Evolutionary conservation across 2,329 filamentous ascomycete genomes (phyloP), one percentile per base, ranked within the genome.

Genomic region (Pezizomycotina sp.): DNA sequence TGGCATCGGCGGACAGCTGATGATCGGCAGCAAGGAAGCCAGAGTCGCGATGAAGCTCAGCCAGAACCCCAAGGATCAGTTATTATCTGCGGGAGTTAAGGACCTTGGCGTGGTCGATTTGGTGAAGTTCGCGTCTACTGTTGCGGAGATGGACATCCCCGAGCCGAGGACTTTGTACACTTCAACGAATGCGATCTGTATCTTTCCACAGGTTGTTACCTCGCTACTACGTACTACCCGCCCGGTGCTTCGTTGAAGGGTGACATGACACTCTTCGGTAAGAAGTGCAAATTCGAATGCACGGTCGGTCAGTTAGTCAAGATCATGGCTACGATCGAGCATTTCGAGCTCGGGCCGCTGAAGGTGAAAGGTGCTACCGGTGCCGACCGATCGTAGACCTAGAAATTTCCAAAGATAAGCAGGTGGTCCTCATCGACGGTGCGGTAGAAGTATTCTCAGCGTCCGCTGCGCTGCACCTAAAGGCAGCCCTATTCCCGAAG

Each of bases 141-240:
- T 47, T 6, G 31, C 31, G 12, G 37, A 33, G 6, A 25, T 33
- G 15, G 25, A 44, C 14, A 10, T 39, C 14, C 43, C 43, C 13
- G 5, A 14, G 5, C 37, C 41, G 18, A 44, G 19, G 40, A 47
- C 10, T 24, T 48, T 4, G 27, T 48, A 10, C 16, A 32, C 10
- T 42, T 46, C 15, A 33, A 30, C n/a, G 20, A 45, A 16, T 32
- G 41, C 13, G 24, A 21, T 16, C 27, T 46, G 14, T 46, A 48
- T 18, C 28, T 48, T 13, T 46, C 43, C 13, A 37, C 43, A 5
- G 46, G 43, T 12, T 29, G 28, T 8, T 38, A 30, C 5, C 35
- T 48, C 23, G 46, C 43, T 12, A 41, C 31, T 13, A 47, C 37
- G 13, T 38, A 42, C 28, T 48, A 46, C 12, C 46, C 43, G 5